Percentiles rank a stretch among this genome's conserved stretches.
Evolutionary conservation across 306 rosid species (phyloP).

Genomic region (Urtica urens): DNA sequence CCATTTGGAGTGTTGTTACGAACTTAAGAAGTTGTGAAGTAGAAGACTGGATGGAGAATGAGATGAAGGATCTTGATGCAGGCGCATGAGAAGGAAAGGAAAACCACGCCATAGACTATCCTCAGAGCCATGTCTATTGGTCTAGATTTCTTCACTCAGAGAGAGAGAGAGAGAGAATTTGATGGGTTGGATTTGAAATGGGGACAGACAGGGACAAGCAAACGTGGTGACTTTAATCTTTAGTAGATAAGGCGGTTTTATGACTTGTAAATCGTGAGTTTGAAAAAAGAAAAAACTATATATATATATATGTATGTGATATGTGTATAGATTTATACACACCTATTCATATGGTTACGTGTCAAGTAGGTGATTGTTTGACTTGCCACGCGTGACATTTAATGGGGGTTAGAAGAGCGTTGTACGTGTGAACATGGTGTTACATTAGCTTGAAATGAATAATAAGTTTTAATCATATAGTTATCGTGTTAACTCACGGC

Average conservation of each 20-base stretch:
- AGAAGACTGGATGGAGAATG: conserved; percentile 33
- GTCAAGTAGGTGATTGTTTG: background rate
- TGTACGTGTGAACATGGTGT: conserved; percentile 7
- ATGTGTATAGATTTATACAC: too few relatives aligned
- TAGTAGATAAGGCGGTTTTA: conserved; percentile 17
- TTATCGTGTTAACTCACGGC: too few relatives aligned
- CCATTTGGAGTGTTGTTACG: conserved; percentile 1
- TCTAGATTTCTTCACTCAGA: background rate
- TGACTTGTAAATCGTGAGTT: background rate
- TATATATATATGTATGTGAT: too few relatives aligned
- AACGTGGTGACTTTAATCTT: background rate
- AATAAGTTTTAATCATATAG: too few relatives aligned
- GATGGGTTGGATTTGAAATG: conserved; percentile 12
- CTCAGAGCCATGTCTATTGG: conserved; percentile 15
- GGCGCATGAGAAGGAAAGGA: conserved; percentile 33
- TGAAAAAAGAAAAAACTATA: too few relatives aligned
- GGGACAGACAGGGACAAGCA: background rate
- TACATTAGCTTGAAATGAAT: too few relatives aligned
- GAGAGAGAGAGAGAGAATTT: background rate
- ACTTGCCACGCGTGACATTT: conserved; percentile 13
- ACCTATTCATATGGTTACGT: conserved; percentile 2
- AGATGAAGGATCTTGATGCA: conserved; percentile 40
- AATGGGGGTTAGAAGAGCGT: too few relatives aligned
- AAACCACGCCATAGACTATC: conserved; percentile 37
- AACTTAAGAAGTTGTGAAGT: conserved; percentile 22